phyloP scores from a whole-genome alignment of 257 asterid species.

The Cruciata laevipes region DNA sequence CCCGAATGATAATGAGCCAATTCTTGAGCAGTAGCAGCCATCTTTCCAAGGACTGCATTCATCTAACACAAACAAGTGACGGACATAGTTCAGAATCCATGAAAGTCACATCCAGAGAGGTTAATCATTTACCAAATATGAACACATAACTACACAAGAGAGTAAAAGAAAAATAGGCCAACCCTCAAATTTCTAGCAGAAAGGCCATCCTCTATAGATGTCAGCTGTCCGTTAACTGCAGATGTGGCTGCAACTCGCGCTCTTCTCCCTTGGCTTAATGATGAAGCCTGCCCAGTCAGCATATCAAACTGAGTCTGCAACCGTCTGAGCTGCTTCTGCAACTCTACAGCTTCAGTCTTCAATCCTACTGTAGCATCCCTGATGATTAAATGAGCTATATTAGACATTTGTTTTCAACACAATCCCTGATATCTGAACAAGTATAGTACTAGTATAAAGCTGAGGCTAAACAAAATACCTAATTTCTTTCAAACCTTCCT shows the following conservation, averaged over 20 bases:
- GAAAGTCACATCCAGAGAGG: background rate
- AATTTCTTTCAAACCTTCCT: conserved; percentile 96
- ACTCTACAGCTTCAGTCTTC: conserved; percentile 81
- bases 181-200: conserved; percentile 95
- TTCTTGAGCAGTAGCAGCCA: conserved; percentile 89
- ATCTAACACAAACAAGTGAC: conserved; percentile 32
- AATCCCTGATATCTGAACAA: background rate
- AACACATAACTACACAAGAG: background rate
- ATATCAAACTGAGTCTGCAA: conserved; percentile 75
- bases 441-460: background rate
- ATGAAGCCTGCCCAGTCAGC: conserved; percentile 85
- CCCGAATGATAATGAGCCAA: conserved; percentile 96
- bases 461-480: conserved; percentile 34
- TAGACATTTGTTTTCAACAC: background rate
- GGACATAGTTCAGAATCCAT: conserved; percentile 14
- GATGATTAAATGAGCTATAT: conserved; percentile 22
- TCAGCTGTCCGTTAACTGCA: conserved; percentile 69
- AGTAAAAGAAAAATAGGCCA: conserved; percentile 12
- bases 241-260: conserved; percentile 93
- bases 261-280: conserved; percentile 92
- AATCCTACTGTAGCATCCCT: conserved; percentile 87
- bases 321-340: conserved; percentile 85
- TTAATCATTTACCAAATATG: background rate
- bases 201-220: conserved; percentile 73
- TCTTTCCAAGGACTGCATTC: conserved; percentile 87